Percentiles rank a stretch among this genome's conserved stretches.
Conservation (phyloP, 2,329 filamentous ascomycete genomes). For the Xylaria sp. region DNA sequence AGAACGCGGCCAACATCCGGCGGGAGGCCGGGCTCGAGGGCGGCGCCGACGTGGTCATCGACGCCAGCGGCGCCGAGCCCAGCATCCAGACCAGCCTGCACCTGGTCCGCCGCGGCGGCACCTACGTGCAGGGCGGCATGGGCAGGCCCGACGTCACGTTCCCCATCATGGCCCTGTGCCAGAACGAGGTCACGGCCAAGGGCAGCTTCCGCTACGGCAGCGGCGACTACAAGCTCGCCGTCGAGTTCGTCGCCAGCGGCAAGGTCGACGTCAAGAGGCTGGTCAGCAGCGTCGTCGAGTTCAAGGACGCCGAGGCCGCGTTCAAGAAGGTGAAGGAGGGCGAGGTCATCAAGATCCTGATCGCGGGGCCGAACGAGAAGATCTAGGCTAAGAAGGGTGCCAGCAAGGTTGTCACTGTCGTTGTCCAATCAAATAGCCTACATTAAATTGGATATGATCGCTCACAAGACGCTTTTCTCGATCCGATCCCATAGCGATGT, state of each 20-base stretch:
- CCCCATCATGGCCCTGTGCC: slow-evolving; percentile 87
- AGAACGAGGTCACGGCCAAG: slow-evolving; percentile 84
- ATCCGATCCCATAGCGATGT: too few species aligned
- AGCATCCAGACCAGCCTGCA: slow-evolving; percentile 77
- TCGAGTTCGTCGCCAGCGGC: slow-evolving; percentile 74
- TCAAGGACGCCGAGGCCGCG: slow-evolving; percentile 80
- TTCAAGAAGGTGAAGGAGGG: slow-evolving; percentile 86
- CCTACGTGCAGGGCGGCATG: slow-evolving; percentile 88
- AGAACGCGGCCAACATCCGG: slow-evolving; percentile 73
- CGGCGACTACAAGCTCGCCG: slow-evolving; percentile 84
- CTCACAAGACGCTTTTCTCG: too few species aligned
- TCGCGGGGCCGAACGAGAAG: slow-evolving; percentile 68
- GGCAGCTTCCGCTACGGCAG: slow-evolving; percentile 89
- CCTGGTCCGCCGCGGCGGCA: slow-evolving; percentile 70
- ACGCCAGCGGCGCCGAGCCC: slow-evolving; percentile 77
- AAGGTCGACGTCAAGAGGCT: slow-evolving; percentile 81
- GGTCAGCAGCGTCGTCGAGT: slow-evolving; percentile 76
- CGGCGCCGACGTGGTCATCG: slow-evolving; percentile 78
- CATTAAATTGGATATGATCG: too few species aligned
- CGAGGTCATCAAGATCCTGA: slow-evolving; percentile 73
- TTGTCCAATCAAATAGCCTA: too few species aligned
- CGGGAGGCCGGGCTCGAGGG: slow-evolving; percentile 62
- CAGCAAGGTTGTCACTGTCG: not conserved
- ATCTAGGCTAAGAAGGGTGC: slow-evolving; percentile 24
- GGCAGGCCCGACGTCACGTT: slow-evolving; percentile 85